Percentiles rank a stretch among this genome's conserved stretches.
phyloP scores from a whole-genome alignment of 106 monocot genomes.

The Phalaenopsis equestris region DNA sequence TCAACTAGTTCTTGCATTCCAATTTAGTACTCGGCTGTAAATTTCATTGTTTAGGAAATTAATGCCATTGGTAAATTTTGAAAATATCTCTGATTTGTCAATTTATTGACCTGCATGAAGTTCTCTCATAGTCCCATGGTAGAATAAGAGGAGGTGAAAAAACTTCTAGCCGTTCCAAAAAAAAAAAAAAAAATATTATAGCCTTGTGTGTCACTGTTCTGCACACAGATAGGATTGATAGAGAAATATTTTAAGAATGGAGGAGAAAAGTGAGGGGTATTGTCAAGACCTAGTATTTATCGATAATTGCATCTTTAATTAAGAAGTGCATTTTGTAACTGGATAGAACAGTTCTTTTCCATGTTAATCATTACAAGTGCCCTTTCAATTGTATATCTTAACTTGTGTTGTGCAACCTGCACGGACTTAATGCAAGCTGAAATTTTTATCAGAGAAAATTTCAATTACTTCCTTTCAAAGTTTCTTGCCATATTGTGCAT shows the following conservation, averaged over 20 bases:
- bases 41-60: conserved; percentile 1
- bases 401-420: too few relatives aligned
- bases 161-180: background rate
- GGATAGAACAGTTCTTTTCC: too few relatives aligned
- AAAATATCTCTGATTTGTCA: background rate
- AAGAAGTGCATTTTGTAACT: too few relatives aligned
- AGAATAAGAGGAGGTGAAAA: background rate
- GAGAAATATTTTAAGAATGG: background rate
- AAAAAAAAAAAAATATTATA: background rate
- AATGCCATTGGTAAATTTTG: background rate
- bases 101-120: background rate
- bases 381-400: too few relatives aligned
- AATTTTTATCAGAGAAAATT: too few relatives aligned
- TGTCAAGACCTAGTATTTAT: background rate
- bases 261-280: background rate
- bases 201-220: background rate
- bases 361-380: too few relatives aligned
- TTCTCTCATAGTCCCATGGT: background rate
- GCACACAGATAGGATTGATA: background rate
- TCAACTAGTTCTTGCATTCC: background rate
- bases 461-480: background rate
- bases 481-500: background rate
- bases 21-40: background rate
- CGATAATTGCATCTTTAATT: background rate
- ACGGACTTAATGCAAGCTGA: too few relatives aligned